phyloP scores from a whole-genome alignment of 192 early-diverging fungal genomes.

The Backusella westeae region DNA sequence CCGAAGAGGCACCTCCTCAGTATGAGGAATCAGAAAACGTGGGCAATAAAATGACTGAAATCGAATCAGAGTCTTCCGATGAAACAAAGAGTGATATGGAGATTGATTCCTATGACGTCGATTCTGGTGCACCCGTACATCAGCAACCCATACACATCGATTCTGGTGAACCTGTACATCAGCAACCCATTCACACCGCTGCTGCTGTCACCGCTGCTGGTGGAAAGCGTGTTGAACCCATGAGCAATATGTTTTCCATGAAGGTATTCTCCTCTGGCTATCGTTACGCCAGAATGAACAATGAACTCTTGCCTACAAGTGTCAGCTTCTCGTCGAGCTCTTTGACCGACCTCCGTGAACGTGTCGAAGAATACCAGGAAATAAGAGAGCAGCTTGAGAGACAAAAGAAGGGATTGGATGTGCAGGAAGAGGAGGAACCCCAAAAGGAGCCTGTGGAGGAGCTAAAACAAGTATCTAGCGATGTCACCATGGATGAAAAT shows the following conservation, averaged over 20 bases:
- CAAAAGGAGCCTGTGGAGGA: neutral
- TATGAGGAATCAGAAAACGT: neutral
- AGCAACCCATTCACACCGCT: constrained; percentile 26
- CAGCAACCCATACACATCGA: constrained; percentile 22
- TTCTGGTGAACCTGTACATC: neutral
- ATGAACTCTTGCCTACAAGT: constrained; percentile 8
- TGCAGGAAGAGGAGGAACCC: neutral
- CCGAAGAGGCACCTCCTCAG: constrained; percentile 6
- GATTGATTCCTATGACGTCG: neutral
- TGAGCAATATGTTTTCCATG: constrained; percentile 30
- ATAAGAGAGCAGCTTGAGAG: neutral
- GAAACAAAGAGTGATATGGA: neutral
- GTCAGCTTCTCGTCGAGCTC: neutral
- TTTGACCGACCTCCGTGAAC: constrained; percentile 8
- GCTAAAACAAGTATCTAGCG: neutral
- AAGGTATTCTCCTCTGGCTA: constrained; percentile 16
- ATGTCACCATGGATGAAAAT: neutral
- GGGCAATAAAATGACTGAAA: neutral
- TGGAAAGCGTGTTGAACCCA: constrained; percentile 27
- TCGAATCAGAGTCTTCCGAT: neutral
- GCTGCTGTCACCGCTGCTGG: constrained; percentile 37
- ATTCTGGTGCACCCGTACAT: neutral
- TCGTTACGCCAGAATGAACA: neutral
- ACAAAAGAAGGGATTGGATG: neutral
- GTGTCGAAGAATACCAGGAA: neutral